A percentile compares a stretch with the other conserved stretches of the same genome.
These are phyloP conservation scores for Cardamine occulta DNA, from an alignment of 345 rosid genomes.

Conservation along the genomic window DNA sequence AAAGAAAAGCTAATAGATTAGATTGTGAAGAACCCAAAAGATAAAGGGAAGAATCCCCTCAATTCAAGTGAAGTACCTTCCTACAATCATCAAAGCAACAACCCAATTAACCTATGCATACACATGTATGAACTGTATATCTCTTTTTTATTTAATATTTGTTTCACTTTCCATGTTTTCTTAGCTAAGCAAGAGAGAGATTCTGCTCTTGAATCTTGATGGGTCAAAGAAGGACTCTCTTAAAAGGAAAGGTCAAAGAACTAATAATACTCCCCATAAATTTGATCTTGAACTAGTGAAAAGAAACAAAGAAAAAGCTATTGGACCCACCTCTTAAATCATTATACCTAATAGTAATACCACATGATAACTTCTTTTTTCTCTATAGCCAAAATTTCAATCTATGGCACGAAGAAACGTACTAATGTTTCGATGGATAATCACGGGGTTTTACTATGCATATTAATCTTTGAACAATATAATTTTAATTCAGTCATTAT, in stretches of 20 bases:
- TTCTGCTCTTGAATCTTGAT: conserved; percentile 38
- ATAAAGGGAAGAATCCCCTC: conserved; percentile 44
- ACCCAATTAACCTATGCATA: conserved; percentile 31
- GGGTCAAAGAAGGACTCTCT: conserved; percentile 48
- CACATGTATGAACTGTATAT: conserved; percentile 16
- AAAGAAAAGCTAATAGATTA: conserved; percentile 46
- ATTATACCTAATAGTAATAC: conserved; percentile 41
- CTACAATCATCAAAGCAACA: conserved; percentile 44
- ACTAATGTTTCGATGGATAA: not conserved
- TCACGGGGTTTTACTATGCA: not conserved
- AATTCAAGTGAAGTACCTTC: conserved; percentile 45
- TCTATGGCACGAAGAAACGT: conserved; percentile 15
- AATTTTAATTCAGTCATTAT: not conserved
- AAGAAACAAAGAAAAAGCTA: conserved; percentile 47
- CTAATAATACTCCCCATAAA: conserved; percentile 50
- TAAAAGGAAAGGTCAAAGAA: conserved; percentile 50
- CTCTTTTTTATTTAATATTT: not conserved
- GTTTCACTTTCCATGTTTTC: conserved; percentile 18
- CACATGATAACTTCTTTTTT: conserved; percentile 31
- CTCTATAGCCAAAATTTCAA: conserved; percentile 22
- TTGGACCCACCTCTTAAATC: conserved; percentile 48
- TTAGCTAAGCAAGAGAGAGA: conserved; percentile 44
- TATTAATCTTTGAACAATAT: not conserved
- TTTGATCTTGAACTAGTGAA: conserved; percentile 47
- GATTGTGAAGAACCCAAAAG: conserved; percentile 46